Percentiles rank a stretch among this genome's conserved stretches.
These are phyloP conservation scores for Pichia sp. DNA, from an alignment of 1,139 yeast species.

Conservation along the genomic window DNA sequence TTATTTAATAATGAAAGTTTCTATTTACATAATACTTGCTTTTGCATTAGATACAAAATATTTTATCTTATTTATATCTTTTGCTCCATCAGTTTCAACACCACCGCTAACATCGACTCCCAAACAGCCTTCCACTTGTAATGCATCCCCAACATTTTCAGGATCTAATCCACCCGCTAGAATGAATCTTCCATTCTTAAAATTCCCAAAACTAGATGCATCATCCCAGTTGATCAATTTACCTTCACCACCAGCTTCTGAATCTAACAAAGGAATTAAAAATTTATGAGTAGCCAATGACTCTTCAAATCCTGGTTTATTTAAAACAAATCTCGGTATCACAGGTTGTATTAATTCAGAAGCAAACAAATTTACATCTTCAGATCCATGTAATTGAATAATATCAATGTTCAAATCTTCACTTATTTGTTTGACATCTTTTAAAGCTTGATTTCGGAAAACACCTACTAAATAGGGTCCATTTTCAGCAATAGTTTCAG, in stretches of 20 bases:
- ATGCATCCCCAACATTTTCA: slow-evolving; percentile 57
- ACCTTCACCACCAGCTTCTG: slow-evolving; percentile 93
- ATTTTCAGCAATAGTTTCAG: slow-evolving; percentile 34
- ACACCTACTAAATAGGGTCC: slow-evolving; percentile 87
- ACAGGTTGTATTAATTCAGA: slow-evolving; percentile 40
- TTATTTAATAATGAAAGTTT: neutral
- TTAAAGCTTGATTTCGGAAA: slow-evolving; percentile 72
- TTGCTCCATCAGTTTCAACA: slow-evolving; percentile 71
- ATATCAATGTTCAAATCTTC: slow-evolving; percentile 55
- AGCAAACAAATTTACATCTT: slow-evolving; percentile 50
- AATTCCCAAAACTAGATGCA: slow-evolving; percentile 36
- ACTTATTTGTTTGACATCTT: slow-evolving; percentile 48
- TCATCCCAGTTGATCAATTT: slow-evolving; percentile 63
- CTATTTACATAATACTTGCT: neutral
- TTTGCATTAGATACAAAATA: slow-evolving; percentile 51
- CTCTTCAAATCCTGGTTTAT: slow-evolving; percentile 33
- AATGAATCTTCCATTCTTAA: slow-evolving; percentile 44
- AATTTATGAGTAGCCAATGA: slow-evolving; percentile 31
- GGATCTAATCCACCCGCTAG: slow-evolving; percentile 90
- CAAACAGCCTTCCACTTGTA: slow-evolving; percentile 43
- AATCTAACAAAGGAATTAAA: slow-evolving; percentile 66
- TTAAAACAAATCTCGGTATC: slow-evolving; percentile 68
- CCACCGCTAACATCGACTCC: slow-evolving; percentile 98
- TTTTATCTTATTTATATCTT: slow-evolving; percentile 58
- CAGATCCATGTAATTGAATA: slow-evolving; percentile 87